A percentile compares a stretch with the other conserved stretches of the same genome.
These are phyloP conservation scores for Pseudogymnoascus sp. DNA, from an alignment of 2,329 filamentous ascomycete genomes.

Conservation along the genomic window DNA sequence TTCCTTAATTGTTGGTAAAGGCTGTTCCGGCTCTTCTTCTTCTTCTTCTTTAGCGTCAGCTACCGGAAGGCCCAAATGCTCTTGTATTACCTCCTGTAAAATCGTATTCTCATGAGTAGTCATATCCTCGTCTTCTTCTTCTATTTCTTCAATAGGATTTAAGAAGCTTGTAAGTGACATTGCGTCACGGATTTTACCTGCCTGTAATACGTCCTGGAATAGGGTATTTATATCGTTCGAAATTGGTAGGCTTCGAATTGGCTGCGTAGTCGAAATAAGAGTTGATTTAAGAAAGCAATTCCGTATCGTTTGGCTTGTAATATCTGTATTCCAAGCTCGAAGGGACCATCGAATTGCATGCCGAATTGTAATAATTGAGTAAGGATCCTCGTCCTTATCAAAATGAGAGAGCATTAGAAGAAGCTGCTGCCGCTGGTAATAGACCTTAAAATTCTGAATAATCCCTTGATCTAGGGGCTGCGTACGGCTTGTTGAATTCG, in stretches of 20 bases:
- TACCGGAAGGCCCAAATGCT: no score
- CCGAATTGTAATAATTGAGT: not conserved
- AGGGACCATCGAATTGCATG: not conserved
- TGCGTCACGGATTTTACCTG: not conserved
- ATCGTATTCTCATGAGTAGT: not conserved
- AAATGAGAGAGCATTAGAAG: not conserved
- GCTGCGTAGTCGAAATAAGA: slow-evolving; percentile 20
- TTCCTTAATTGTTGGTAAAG: no score
- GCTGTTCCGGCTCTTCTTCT: no score
- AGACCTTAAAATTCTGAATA: not conserved
- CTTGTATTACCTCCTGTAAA: no score
- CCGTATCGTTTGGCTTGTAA: not conserved
- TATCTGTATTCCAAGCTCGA: not conserved
- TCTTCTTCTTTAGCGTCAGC: no score
- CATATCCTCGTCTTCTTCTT: not conserved
- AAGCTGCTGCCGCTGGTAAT: not conserved
- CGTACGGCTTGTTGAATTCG: not conserved
- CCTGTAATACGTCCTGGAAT: not conserved
- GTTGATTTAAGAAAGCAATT: not conserved
- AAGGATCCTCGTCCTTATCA: not conserved
- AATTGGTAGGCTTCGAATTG: not conserved
- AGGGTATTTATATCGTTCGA: not conserved
- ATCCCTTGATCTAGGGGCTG: slow-evolving; percentile 1
- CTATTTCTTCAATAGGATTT: not conserved
- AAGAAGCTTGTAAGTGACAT: not conserved